Evolutionary conservation across 1,284 basidiomycete genomes (phyloP).

Genomic region (Trametes polyzona): DNA sequence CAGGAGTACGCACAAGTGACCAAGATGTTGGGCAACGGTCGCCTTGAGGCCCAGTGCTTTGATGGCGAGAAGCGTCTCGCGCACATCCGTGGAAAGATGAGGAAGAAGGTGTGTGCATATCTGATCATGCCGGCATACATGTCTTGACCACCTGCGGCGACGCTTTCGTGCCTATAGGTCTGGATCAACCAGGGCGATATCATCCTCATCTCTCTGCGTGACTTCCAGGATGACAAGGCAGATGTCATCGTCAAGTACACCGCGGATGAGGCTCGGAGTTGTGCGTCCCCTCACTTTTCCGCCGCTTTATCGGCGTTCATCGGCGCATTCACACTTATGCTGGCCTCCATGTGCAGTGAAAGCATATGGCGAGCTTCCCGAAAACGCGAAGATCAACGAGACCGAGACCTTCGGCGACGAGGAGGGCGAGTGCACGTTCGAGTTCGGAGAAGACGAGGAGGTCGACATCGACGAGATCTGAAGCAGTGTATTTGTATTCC

Average conservation of each 20-base stretch:
- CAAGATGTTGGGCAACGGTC: conserved; percentile 99
- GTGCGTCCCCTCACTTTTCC: conserved; percentile 44
- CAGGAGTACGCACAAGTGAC: conserved; percentile 99
- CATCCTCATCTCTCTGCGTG: conserved; percentile 93
- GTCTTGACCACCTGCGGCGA: not conserved
- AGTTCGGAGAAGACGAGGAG: conserved; percentile 86
- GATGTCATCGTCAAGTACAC: conserved; percentile 99
- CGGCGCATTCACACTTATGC: conserved; percentile 1
- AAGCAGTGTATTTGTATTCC: conserved; percentile 32
- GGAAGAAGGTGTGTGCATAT: conserved; percentile 85
- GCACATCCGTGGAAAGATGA: conserved; percentile 98
- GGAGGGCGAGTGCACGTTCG: conserved; percentile 88
- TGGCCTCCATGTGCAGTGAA: conserved; percentile 61
- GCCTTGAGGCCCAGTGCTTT: conserved; percentile 96
- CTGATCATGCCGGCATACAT: not conserved
- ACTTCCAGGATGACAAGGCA: conserved; percentile 99
- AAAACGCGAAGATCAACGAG: conserved; percentile 99
- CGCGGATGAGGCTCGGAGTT: conserved; percentile 88
- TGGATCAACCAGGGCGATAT: conserved; percentile 99
- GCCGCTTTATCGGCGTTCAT: conserved; percentile 1
- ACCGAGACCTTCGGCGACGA: conserved; percentile 92
- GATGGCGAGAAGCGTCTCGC: conserved; percentile 98
- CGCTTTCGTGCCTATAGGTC: conserved; percentile 67
- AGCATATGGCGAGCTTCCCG: conserved; percentile 97
- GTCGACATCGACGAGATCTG: conserved; percentile 82